Evolutionary conservation across 306 rosid genomes (phyloP).

Genomic region (Vicia faba): DNA sequence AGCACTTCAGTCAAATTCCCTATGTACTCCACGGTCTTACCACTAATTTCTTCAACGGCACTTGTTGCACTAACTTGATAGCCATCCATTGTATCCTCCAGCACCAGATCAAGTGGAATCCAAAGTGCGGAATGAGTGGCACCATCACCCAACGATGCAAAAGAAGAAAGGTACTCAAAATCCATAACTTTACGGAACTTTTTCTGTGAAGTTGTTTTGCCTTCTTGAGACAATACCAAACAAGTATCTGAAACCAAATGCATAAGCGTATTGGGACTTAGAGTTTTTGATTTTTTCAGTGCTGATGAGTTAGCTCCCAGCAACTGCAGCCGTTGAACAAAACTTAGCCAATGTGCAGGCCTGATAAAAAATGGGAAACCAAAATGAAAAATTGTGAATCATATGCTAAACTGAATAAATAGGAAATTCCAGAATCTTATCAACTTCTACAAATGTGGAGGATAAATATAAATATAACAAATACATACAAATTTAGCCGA

Average conservation of each 20-base stretch:
- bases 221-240: constrained; percentile 57
- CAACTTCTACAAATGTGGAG: constrained; percentile 3
- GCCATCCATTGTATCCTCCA: constrained; percentile 99
- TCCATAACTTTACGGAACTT: constrained; percentile 74
- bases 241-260: constrained; percentile 59
- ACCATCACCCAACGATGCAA: constrained; percentile 75
- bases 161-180: constrained; percentile 76
- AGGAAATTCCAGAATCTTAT: constrained; percentile 20
- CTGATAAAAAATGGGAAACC: constrained; percentile 48
- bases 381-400: constrained; percentile 19
- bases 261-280: constrained; percentile 62
- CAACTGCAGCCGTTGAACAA: constrained; percentile 62
- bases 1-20: constrained; percentile 35
- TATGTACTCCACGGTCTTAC: constrained; percentile 46
- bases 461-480: constrained; percentile 32
- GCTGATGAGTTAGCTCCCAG: constrained; percentile 71
- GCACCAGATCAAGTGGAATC: constrained; percentile 92
- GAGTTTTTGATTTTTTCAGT: constrained; percentile 67
- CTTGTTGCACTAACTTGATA: constrained; percentile 89
- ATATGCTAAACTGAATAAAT: background rate
- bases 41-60: constrained; percentile 76
- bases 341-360: constrained; percentile 74
- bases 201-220: constrained; percentile 64
- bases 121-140: constrained; percentile 81
- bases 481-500: constrained; percentile 70